Evolutionary conservation across 306 rosid species (phyloP).

Genomic region (Albizia julibrissin): DNA sequence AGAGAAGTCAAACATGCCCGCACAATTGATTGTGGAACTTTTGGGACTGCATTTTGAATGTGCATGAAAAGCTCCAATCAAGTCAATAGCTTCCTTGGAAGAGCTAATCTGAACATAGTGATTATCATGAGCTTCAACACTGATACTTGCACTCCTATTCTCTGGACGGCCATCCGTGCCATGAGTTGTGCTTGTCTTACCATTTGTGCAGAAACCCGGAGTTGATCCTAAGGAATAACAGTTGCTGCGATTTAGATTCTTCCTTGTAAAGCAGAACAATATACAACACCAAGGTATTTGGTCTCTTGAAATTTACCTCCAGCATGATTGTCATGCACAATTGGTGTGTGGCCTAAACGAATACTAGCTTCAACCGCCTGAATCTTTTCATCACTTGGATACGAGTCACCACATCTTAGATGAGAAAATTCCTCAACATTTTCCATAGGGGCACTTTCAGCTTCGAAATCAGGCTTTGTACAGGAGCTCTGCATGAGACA

Average conservation of each 20-base stretch:
- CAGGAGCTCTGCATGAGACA: slow-evolving; percentile 86
- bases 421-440: slow-evolving; percentile 51
- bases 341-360: slow-evolving; percentile 42
- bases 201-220: slow-evolving; percentile 34
- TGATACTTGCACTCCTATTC: slow-evolving; percentile 43
- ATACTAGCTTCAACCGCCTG: slow-evolving; percentile 50
- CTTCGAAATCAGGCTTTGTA: slow-evolving; percentile 85
- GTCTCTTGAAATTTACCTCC: slow-evolving; percentile 54
- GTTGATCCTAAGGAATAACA: slow-evolving; percentile 49
- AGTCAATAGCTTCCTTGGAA: slow-evolving; percentile 67
- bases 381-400: slow-evolving; percentile 44
- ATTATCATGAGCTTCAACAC: slow-evolving; percentile 64
- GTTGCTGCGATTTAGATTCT: slow-evolving; percentile 32
- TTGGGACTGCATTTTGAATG: slow-evolving; percentile 47
- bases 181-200: slow-evolving; percentile 42
- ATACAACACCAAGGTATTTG: slow-evolving; percentile 5
- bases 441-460: slow-evolving; percentile 56
- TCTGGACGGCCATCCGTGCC: slow-evolving; percentile 51
- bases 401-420: slow-evolving; percentile 42
- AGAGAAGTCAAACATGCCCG: slow-evolving; percentile 50
- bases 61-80: slow-evolving; percentile 58
- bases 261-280: slow-evolving; percentile 22
- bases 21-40: slow-evolving; percentile 53
- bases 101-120: slow-evolving; percentile 49
- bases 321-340: slow-evolving; percentile 44